Base-by-base conservation (phyloP, 805 yeast species). In the Cyberlindnera bimundalis region DNA sequence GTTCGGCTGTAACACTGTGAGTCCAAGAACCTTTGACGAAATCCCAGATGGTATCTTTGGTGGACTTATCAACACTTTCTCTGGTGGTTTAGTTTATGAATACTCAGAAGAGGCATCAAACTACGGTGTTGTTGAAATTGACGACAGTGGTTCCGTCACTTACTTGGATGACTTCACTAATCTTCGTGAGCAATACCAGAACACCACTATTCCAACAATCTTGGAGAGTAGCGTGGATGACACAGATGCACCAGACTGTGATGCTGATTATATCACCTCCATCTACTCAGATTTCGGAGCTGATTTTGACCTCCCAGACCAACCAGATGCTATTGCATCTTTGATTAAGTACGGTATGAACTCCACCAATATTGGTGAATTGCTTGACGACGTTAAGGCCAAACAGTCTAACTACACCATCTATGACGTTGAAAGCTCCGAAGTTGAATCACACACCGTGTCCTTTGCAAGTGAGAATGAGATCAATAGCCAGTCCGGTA, bases 1-100 rank as follows among this genome's bases (percentile, higher is more conserved):
- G 60, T 76, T 78, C 60, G 98, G 98, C 45, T 91, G 97, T 68
- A 90, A 85, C 67, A 72, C 68, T 39, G 68, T 70, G 18, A 51
- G 70, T 5, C 96, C 96, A 51, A 81, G 98, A 68, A 79, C 88
- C 12, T 91, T 90, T 67, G 81, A 80, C 39, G 96, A 89, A 63
- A 82, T 91, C 41, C 57, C 71, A 32, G 73, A 74, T 36, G 88
- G 84, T 42, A 65, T 84, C 36, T 82, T 77, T 55, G 81, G 79
- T 35, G 79, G 87, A 15, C 73, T 91, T 65, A 59, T 78, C 36
- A 59, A 73, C 40, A 75, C 80, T 6, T 78, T 90, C 56, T 78
- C 89, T 37, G 97, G 98, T 52, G 96, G 96, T 12, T 73, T 90
- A 45, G 95, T 90, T n/a, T 90, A 89, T 65, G 96, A 90, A 66